Evolutionary conservation across 306 rosid species (phyloP), one percentile per base, ranked within the genome.

Genomic region (Bauhinia variegata): DNA sequence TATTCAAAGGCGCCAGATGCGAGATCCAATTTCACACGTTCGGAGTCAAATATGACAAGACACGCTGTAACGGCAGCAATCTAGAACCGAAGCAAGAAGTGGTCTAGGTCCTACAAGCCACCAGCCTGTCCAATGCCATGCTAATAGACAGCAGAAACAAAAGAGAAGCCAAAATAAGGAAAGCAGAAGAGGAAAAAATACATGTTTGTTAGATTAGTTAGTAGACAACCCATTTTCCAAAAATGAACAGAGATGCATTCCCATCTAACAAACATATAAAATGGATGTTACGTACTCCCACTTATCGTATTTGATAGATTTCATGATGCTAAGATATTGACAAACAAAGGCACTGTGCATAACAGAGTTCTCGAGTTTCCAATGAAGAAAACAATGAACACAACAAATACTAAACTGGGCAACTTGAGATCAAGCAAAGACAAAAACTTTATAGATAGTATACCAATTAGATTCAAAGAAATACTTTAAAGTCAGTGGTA

Each of bases 131-230:
- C 67, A 41, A 58, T 56, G 69, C n/a, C 38, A 69, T 56, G 77
- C 80, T 85, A 66, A 72, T 70, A 72, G 62, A 70, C 9, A 78
- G 37, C 75, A 80, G 2, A 53, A 72, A 79, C 68, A 61, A 52
- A 66, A 44, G 31, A 69, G 65, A 34, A 31, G 67, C 84, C n/a
- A 74, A 77, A 71, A 49, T 63, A 63, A 46, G 65, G 38, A 31
- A 30, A 63, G 58, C 37, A 11, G 10, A 13, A 34, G 34, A 18
- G 30, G 5, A 30, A 69, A 7, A 32, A 1, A 48, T 14, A 7
- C n/a, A n/a, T n/a, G n/a, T 69, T 65, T 51, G 82, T 79, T 64
- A 63, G 15, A 78, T 67, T 48, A 39, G 75, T 68, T 68, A 72
- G 31, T 9, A 13, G 39, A 16, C 70, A 46, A 23, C 34, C 43